phyloP scores from a whole-genome alignment of 768 basidiomycete genomes.

The Amanita thiersii region DNA sequence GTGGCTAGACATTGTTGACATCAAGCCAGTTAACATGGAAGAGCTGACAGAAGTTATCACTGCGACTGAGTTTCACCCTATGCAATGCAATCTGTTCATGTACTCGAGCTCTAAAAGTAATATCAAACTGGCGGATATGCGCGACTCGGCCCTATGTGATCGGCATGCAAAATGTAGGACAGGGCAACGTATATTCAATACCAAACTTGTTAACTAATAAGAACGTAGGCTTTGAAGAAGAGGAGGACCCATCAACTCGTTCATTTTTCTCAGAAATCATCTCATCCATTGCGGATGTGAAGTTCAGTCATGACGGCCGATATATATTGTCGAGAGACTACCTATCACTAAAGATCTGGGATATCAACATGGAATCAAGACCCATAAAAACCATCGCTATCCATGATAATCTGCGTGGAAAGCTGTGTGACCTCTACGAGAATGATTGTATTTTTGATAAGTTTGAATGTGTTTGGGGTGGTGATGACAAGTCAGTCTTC shows the following conservation, averaged over 20 bases:
- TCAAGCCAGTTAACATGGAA: slow-evolving; percentile 99
- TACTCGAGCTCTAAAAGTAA: slow-evolving; percentile 99
- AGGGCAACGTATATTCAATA: slow-evolving; percentile 4
- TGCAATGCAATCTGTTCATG: slow-evolving; percentile 98
- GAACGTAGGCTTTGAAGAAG: slow-evolving; percentile 88
- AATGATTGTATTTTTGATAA: slow-evolving; percentile 99
- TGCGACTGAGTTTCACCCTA: slow-evolving; percentile 98
- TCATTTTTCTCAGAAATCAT: slow-evolving; percentile 99
- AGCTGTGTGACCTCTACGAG: slow-evolving; percentile 97
- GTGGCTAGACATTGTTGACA: slow-evolving; percentile 90
- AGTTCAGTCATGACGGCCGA: slow-evolving; percentile 95
- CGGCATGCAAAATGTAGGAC: slow-evolving; percentile 88
- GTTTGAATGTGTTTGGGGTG: slow-evolving; percentile 98
- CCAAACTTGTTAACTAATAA: slow-evolving; percentile 11
- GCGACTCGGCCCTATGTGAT: slow-evolving; percentile 95
- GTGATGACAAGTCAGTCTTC: slow-evolving; percentile 83
- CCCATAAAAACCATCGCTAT: slow-evolving; percentile 98
- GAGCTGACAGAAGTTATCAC: slow-evolving; percentile 99
- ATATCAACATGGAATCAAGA: slow-evolving; percentile 96
- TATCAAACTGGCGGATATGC: slow-evolving; percentile 99
- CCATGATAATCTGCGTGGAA: slow-evolving; percentile 94
- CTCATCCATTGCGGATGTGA: slow-evolving; percentile 98
- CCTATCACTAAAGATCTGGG: slow-evolving; percentile 98
- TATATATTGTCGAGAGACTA: slow-evolving; percentile 98
- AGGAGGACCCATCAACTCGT: slow-evolving; percentile 93